These are phyloP conservation scores for Flaveria linearis DNA, from an alignment of 129 eudicot genomes.

Conservation along the genomic window DNA sequence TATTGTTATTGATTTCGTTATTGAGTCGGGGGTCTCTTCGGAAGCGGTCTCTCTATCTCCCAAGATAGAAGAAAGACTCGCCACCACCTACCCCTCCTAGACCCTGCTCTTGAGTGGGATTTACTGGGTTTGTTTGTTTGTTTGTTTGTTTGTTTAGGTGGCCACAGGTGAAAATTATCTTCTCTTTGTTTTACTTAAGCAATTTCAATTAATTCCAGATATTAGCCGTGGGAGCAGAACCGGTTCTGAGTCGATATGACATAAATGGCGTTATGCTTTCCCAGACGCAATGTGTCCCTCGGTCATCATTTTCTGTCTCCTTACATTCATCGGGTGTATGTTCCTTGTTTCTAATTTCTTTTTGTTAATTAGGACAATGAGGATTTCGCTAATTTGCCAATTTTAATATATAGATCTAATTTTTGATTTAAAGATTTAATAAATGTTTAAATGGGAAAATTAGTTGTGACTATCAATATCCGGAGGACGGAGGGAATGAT, in stretches of 20 bases:
- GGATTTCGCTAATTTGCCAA: not conserved
- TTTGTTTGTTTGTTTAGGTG: too few species aligned
- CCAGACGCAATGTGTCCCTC: slow-evolving; percentile 81
- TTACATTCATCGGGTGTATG: slow-evolving; percentile 88
- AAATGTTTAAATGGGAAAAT: not conserved
- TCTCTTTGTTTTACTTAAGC: not conserved
- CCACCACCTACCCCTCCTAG: too few species aligned
- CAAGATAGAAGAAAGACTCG: too few species aligned
- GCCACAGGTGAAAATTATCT: not conserved
- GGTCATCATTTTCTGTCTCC: slow-evolving; percentile 79
- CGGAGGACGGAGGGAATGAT: not conserved
- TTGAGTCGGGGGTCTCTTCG: too few species aligned
- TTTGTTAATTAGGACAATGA: not conserved
- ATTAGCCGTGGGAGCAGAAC: slow-evolving; percentile 90
- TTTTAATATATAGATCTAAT: not conserved
- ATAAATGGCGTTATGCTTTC: slow-evolving; percentile 76
- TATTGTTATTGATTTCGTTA: too few species aligned
- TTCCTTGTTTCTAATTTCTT: slow-evolving; percentile 17
- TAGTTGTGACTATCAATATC: not conserved
- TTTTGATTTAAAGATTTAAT: not conserved
- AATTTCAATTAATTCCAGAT: slow-evolving; percentile 49
- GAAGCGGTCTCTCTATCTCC: too few species aligned
- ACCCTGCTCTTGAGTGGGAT: too few species aligned
- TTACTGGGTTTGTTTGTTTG: too few species aligned
- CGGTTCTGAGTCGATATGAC: slow-evolving; percentile 73